These are phyloP conservation scores for Fusarium subtropicale DNA, from an alignment of 2,329 filamentous ascomycete species.

Conservation along the genomic window DNA sequence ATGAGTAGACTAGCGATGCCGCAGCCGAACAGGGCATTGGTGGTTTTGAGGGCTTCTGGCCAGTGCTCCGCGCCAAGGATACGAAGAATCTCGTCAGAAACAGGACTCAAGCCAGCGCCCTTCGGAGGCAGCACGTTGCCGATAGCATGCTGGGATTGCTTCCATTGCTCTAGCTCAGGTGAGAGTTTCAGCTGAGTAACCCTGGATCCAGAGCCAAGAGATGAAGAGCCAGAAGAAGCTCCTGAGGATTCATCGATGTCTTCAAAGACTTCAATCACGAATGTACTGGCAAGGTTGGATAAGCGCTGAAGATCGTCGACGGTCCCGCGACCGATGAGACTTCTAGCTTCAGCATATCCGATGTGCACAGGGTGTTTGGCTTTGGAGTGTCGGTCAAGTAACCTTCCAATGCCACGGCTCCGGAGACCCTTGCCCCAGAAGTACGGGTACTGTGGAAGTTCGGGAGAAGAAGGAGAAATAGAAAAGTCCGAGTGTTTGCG, in stretches of 20 bases:
- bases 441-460: constrained; percentile 22
- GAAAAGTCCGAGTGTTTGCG: not conserved
- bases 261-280: constrained; percentile 37
- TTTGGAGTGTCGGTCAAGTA: constrained; percentile 19
- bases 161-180: constrained; percentile 40
- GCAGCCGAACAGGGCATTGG: constrained; percentile 41
- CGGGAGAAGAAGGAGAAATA: not conserved
- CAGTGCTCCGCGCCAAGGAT: constrained; percentile 36
- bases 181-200: constrained; percentile 35
- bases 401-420: constrained; percentile 24
- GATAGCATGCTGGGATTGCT: constrained; percentile 31
- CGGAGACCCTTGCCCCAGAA: constrained; percentile 43
- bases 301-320: constrained; percentile 30
- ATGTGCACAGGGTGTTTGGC: constrained; percentile 19
- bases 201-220: constrained; percentile 21
- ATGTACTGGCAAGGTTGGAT: constrained; percentile 31
- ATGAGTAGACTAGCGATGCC: constrained; percentile 42
- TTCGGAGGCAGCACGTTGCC: constrained; percentile 41
- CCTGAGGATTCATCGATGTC: constrained; percentile 32
- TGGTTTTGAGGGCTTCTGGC: constrained; percentile 42
- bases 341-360: constrained; percentile 41
- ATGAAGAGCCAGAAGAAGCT: constrained; percentile 19
- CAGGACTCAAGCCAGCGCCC: constrained; percentile 33
- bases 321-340: constrained; percentile 33
- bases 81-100: constrained; percentile 23